phyloP scores from a whole-genome alignment of 345 rosid species.

The Geranium rotundifolium region DNA sequence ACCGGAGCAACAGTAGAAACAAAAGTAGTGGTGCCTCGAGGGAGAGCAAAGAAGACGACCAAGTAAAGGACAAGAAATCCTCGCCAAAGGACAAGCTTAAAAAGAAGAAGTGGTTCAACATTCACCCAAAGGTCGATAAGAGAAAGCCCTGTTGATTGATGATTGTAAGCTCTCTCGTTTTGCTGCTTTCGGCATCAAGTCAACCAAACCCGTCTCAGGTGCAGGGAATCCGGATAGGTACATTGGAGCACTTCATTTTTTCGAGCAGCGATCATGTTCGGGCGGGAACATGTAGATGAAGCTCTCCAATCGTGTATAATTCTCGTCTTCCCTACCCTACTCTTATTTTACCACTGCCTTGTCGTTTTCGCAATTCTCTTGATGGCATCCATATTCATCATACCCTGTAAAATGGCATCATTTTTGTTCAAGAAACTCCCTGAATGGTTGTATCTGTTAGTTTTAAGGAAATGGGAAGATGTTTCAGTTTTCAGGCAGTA shows the following conservation, averaged over 20 bases:
- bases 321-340: background rate
- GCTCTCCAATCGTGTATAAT: background rate
- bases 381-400: background rate
- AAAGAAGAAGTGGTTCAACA: slow-evolving; percentile 87
- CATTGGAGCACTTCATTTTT: background rate
- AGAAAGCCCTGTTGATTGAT: slow-evolving; percentile 82
- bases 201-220: background rate
- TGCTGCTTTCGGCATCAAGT: background rate
- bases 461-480: too few relatives aligned
- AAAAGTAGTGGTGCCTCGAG: slow-evolving; percentile 40
- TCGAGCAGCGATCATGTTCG: background rate
- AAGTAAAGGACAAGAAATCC: slow-evolving; percentile 48
- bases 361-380: background rate
- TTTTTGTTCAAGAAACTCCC: too few relatives aligned
- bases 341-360: background rate
- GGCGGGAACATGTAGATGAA: background rate
- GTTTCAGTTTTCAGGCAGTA: too few relatives aligned
- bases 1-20: slow-evolving; percentile 50
- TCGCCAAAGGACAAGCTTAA: slow-evolving; percentile 39
- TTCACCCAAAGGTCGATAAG: slow-evolving; percentile 75
- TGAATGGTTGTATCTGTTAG: too few relatives aligned
- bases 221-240: background rate
- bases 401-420: background rate
- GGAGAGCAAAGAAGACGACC: slow-evolving; percentile 53
- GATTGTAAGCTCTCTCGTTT: background rate